phyloP scores from a whole-genome alignment of 2,329 filamentous ascomycete genomes.

The Chrysosporium queenslandicum region DNA sequence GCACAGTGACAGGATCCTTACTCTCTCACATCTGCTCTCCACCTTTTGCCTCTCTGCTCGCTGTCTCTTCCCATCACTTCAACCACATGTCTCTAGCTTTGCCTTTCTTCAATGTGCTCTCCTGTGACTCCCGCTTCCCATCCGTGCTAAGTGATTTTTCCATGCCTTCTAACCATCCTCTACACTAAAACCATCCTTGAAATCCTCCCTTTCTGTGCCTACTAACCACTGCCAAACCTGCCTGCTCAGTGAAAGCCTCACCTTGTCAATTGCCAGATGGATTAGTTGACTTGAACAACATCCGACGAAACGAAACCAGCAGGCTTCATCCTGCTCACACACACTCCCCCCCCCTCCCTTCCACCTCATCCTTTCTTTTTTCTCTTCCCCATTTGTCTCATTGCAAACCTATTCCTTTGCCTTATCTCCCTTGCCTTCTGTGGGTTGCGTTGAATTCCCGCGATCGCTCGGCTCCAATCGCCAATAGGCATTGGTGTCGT shows the following conservation, averaged over 20 bases:
- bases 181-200: not conserved
- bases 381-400: not conserved
- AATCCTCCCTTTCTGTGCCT: not conserved
- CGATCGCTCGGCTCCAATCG: not conserved
- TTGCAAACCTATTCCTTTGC: not conserved
- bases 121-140: not conserved
- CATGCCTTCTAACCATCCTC: not conserved
- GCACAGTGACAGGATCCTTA: slow-evolving; percentile 1
- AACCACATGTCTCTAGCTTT: slow-evolving; percentile 1
- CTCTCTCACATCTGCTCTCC: not conserved
- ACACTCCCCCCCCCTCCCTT: not conserved
- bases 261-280: slow-evolving; percentile 8
- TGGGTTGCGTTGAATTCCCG: not conserved
- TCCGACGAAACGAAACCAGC: slow-evolving; percentile 11
- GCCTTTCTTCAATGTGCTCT: not conserved
- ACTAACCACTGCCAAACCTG: not conserved
- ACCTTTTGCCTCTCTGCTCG: not conserved
- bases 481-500: not conserved
- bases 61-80: not conserved
- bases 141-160: not conserved
- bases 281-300: slow-evolving; percentile 7
- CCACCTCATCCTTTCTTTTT: not conserved
- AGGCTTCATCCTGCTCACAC: slow-evolving; percentile 4
- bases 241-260: not conserved
- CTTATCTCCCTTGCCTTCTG: not conserved